Percentiles rank a stretch among this genome's conserved stretches.
Evolutionary conservation across 495 filamentous ascomycete genomes (phyloP).

Genomic region (Penicillium waksmanii): DNA sequence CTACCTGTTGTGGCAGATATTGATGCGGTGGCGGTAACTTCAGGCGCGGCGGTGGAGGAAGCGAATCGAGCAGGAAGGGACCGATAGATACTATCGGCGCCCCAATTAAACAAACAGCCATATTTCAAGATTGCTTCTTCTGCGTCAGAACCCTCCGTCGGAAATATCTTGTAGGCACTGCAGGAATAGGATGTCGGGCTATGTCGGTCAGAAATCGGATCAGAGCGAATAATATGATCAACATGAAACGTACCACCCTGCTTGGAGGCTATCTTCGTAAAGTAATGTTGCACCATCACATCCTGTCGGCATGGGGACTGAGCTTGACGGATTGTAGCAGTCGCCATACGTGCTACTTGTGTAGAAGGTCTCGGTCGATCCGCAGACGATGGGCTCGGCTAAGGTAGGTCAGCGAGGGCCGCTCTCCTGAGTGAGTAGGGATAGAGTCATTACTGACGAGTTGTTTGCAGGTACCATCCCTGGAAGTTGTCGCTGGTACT

Average conservation of each 20-base stretch:
- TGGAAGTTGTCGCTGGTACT: conserved; percentile 7
- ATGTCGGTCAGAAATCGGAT: background rate
- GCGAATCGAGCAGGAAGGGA: conserved; percentile 14
- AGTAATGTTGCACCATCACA: conserved; percentile 12
- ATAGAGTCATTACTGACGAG: conserved; percentile 8
- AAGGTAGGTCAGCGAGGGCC: conserved; percentile 1
- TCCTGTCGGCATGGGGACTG: conserved; percentile 14
- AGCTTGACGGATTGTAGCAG: conserved; percentile 11
- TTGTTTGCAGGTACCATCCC: conserved; percentile 19
- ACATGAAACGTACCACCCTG: conserved; percentile 9
- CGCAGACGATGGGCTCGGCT: conserved; percentile 19
- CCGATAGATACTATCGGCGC: conserved; percentile 19
- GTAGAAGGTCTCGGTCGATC: conserved; percentile 8
- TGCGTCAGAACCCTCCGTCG: conserved; percentile 8
- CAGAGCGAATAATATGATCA: background rate
- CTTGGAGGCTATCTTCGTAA: background rate
- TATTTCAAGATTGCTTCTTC: conserved; percentile 8
- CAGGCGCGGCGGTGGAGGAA: conserved; percentile 8
- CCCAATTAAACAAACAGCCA: conserved; percentile 17
- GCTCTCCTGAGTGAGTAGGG: background rate
- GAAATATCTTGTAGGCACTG: conserved; percentile 15
- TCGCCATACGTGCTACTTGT: conserved; percentile 15
- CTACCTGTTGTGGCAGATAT: conserved; percentile 7
- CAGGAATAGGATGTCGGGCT: conserved; percentile 5
- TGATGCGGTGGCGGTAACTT: conserved; percentile 1